Evolutionary conservation across 306 rosid species (phyloP).

Genomic region (Gillenia trifoliata): DNA sequence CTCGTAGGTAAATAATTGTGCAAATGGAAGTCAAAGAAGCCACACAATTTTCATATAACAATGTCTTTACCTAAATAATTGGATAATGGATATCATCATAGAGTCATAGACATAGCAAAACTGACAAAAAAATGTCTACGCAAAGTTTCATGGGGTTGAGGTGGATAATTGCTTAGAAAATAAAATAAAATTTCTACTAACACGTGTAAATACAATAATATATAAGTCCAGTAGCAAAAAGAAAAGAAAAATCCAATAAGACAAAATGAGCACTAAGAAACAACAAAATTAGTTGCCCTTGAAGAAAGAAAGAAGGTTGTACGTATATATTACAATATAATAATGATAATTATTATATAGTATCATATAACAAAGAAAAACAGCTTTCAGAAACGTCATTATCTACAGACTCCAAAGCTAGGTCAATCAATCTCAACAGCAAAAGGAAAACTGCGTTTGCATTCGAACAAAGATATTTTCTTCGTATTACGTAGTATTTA

Average conservation of each 20-base stretch:
- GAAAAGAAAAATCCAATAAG: too few relatives aligned
- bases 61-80: background rate
- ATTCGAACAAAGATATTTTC: too few relatives aligned
- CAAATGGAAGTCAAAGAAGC: background rate
- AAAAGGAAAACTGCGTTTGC: slow-evolving; percentile 16
- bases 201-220: background rate
- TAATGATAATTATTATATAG: background rate
- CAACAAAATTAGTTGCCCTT: slow-evolving; percentile 28
- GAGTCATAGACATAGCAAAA: background rate
- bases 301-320: background rate
- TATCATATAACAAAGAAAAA: slow-evolving; percentile 8
- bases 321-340: background rate
- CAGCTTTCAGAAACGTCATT: slow-evolving; percentile 54
- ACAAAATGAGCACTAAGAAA: too few relatives aligned
- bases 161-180: background rate
- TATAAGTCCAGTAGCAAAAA: too few relatives aligned
- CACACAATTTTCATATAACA: background rate
- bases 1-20: too few relatives aligned
- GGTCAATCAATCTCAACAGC: slow-evolving; percentile 35
- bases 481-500: too few relatives aligned
- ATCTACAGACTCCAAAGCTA: slow-evolving; percentile 44
- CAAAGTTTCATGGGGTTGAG: background rate
- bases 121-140: background rate
- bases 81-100: background rate
- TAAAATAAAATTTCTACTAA: too few relatives aligned